Evolutionary conservation across 495 filamentous ascomycete genomes (phyloP).

Genomic region (Aspergillus panamensis): DNA sequence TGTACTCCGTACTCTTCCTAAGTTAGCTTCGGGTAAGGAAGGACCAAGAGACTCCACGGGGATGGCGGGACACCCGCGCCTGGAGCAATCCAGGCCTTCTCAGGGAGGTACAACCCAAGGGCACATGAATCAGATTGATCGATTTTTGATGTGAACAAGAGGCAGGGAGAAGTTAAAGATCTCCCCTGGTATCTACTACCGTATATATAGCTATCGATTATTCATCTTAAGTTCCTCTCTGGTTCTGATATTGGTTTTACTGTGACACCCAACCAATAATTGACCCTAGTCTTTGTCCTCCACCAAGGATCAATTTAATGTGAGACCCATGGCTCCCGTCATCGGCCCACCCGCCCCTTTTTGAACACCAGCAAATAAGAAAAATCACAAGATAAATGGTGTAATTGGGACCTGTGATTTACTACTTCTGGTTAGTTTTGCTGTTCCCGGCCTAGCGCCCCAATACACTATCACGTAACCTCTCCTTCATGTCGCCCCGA

Average conservation of each 20-base stretch:
- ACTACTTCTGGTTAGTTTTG: no score
- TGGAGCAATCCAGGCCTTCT: neutral
- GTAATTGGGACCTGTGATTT: no score
- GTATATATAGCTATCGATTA: neutral
- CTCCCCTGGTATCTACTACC: neutral
- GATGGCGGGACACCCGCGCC: neutral
- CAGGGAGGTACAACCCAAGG: neutral
- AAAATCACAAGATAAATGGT: no score
- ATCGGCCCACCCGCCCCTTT: constrained; percentile 1
- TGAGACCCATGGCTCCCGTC: constrained; percentile 1
- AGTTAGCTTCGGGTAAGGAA: neutral
- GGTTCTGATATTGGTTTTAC: neutral
- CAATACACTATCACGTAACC: no score
- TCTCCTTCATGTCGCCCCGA: no score
- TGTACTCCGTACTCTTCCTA: neutral
- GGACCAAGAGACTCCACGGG: neutral
- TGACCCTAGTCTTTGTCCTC: neutral
- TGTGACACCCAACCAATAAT: neutral
- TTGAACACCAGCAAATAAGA: neutral
- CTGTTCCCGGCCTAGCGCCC: no score
- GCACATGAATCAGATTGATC: neutral
- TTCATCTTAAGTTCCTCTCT: neutral
- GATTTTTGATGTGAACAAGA: neutral
- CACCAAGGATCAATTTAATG: neutral
- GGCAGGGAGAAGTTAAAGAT: neutral